Evolutionary conservation across 306 rosid genomes (phyloP).

Genomic region (Begonia loranthoides): DNA sequence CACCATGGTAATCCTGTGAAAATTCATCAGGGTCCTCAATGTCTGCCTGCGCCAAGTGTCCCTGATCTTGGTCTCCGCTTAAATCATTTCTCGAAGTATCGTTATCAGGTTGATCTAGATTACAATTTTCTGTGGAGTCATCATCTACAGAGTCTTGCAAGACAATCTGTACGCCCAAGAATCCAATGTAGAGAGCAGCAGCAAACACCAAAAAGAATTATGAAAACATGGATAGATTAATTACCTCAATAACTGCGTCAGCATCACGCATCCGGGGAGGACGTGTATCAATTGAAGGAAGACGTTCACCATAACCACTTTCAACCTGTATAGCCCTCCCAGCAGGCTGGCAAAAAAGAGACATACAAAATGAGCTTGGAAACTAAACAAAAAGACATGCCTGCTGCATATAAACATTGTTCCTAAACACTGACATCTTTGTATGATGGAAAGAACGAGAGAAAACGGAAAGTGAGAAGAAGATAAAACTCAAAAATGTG

Average conservation of each 20-base stretch:
- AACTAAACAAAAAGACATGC: constrained; percentile 1
- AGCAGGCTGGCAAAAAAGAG: constrained; percentile 62
- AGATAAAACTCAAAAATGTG: background rate
- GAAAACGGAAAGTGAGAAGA: background rate
- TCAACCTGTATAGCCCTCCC: constrained; percentile 99
- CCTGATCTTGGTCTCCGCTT: constrained; percentile 39
- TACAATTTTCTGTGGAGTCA: constrained; percentile 50
- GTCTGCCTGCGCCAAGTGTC: constrained; percentile 28
- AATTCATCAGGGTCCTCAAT: constrained; percentile 31
- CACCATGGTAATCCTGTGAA: constrained; percentile 25
- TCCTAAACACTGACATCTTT: constrained; percentile 1
- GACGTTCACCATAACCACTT: constrained; percentile 91
- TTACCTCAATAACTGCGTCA: constrained; percentile 98
- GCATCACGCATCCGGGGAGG: constrained; percentile 91
- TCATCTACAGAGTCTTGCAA: constrained; percentile 79
- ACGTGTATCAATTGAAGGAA: constrained; percentile 92
- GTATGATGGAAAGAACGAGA: background rate
- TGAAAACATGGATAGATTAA: constrained; percentile 7
- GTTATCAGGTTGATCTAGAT: constrained; percentile 38
- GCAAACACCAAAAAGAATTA: background rate
- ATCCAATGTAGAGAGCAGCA: constrained; percentile 3
- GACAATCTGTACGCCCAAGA: constrained; percentile 55
- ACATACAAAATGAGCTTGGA: constrained; percentile 12
- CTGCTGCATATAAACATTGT: background rate
- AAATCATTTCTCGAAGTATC: constrained; percentile 38